Evolutionary conservation across 495 filamentous ascomycete genomes (phyloP).

Genomic region (Tuber aestivum): DNA sequence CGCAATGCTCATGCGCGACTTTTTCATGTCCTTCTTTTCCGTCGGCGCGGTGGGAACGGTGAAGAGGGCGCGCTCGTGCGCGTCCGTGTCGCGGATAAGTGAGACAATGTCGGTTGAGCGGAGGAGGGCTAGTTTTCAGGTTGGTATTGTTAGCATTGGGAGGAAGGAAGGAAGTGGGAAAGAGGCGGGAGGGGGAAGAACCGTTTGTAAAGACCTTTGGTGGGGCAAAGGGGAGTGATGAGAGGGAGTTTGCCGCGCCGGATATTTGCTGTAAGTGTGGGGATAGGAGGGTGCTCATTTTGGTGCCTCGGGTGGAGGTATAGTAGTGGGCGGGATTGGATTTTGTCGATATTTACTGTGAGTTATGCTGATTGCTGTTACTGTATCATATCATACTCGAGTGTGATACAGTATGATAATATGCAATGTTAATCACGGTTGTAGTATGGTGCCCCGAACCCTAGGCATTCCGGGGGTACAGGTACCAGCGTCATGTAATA

Average conservation of each 20-base stretch:
- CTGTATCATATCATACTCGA: neutral
- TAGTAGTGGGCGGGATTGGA: neutral
- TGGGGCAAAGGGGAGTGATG: constrained; percentile 76
- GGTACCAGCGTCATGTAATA: neutral
- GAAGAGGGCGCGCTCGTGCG: constrained; percentile 92
- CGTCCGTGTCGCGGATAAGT: constrained; percentile 89
- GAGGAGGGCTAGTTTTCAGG: constrained; percentile 56
- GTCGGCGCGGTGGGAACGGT: constrained; percentile 68
- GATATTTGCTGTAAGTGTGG: constrained; percentile 87
- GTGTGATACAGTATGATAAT: too few relatives aligned
- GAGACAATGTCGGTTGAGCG: constrained; percentile 84
- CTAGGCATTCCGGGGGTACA: neutral
- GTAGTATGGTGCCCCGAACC: neutral
- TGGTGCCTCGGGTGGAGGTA: neutral
- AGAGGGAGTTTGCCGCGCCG: constrained; percentile 73
- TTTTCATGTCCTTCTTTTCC: constrained; percentile 53
- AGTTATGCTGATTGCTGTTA: too few relatives aligned
- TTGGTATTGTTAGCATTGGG: neutral
- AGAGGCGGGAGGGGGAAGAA: neutral
- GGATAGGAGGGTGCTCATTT: constrained; percentile 66
- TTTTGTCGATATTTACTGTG: neutral
- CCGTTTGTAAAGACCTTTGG: constrained; percentile 92
- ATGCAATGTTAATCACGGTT: neutral
- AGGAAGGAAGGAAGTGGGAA: neutral
- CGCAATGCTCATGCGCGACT: constrained; percentile 49